A percentile compares a stretch with the other conserved stretches of the same genome.
phyloP scores from a whole-genome alignment of 129 eudicot species.

The Gnaphalium uliginosum region DNA sequence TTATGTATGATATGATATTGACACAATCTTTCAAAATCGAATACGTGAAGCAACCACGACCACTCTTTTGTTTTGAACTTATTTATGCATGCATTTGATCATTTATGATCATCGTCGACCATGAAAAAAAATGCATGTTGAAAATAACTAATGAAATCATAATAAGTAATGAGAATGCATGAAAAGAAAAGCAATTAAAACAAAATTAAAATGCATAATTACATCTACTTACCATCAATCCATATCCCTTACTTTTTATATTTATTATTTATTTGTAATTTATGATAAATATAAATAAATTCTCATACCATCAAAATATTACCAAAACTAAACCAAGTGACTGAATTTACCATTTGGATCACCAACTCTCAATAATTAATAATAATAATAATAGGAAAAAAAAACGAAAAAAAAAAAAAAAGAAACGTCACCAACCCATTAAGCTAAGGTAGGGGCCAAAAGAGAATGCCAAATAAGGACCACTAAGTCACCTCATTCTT shows the following conservation, averaged over 20 bases:
- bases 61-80: slow-evolving; percentile 13
- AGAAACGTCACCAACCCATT: slow-evolving; percentile 24
- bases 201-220: not conserved
- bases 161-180: too few species aligned
- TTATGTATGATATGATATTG: not conserved
- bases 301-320: slow-evolving; percentile 5
- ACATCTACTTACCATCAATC: too few species aligned
- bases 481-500: slow-evolving; percentile 30
- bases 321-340: slow-evolving; percentile 5
- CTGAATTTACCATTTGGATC: slow-evolving; percentile 7
- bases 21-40: slow-evolving; percentile 9
- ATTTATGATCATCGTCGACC: not conserved
- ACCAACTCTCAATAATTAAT: slow-evolving; percentile 2
- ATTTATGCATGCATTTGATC: not conserved
- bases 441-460: slow-evolving; percentile 20
- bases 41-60: slow-evolving; percentile 10
- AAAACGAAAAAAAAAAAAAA: slow-evolving; percentile 1
- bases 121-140: not conserved
- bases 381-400: too few species aligned
- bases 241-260: not conserved
- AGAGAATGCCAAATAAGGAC: slow-evolving; percentile 39
- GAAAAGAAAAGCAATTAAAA: not conserved
- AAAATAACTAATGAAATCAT: not conserved
- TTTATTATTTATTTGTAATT: too few species aligned
- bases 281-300: not conserved